These are phyloP conservation scores for Theobroma grandiflorum DNA, from an alignment of 441 rosid species.

Conservation along the genomic window DNA sequence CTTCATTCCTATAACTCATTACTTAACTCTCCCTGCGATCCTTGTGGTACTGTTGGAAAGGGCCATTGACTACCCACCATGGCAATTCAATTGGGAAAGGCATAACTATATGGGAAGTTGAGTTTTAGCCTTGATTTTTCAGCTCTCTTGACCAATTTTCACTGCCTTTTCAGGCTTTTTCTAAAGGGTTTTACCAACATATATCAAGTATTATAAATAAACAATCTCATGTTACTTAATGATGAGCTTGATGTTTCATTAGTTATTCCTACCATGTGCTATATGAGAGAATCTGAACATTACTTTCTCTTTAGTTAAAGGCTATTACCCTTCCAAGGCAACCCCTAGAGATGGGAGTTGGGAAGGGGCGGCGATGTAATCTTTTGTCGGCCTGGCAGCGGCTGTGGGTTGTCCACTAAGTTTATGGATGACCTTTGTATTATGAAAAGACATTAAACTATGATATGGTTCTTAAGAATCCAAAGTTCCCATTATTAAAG, in stretches of 20 bases:
- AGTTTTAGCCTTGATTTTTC: too few relatives aligned
- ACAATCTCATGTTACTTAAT: neutral
- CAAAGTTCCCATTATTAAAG: neutral
- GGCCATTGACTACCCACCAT: too few relatives aligned
- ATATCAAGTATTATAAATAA: neutral
- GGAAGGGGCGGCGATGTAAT: slow-evolving; percentile 8
- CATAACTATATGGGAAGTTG: too few relatives aligned
- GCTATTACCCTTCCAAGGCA: neutral
- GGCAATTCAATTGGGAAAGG: too few relatives aligned
- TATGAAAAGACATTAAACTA: slow-evolving; percentile 7
- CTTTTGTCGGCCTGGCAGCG: slow-evolving; percentile 14
- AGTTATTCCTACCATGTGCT: neutral
- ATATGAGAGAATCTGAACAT: neutral
- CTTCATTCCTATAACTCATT: neutral
- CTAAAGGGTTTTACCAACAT: neutral
- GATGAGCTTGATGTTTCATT: neutral
- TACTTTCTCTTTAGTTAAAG: neutral
- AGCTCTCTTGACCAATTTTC: neutral
- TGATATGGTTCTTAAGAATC: neutral
- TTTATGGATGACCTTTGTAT: neutral
- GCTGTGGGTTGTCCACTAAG: slow-evolving; percentile 16
- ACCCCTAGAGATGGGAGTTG: slow-evolving; percentile 13
- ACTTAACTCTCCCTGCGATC: neutral
- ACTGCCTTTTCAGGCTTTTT: neutral
- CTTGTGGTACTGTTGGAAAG: too few relatives aligned